Conservation (phyloP, 2,329 filamentous ascomycete genomes). For the Pseudocercospora eumusae region DNA sequence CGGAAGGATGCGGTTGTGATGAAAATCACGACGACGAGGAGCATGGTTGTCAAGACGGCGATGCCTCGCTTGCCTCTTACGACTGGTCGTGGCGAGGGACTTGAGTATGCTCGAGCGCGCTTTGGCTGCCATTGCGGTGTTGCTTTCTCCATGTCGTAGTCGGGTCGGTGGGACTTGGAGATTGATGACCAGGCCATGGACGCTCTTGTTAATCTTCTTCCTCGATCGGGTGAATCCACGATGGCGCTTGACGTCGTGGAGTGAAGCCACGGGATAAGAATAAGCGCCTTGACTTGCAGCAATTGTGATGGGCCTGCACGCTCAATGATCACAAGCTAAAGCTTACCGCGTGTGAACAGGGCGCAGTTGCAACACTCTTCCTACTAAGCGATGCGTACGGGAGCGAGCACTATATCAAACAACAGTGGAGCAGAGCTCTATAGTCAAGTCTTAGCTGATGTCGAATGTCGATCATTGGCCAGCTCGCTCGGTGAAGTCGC, state of each 20-base stretch:
- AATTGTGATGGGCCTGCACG: neutral
- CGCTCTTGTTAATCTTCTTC: constrained; percentile 3
- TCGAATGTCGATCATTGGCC: constrained; percentile 2
- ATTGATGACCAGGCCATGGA: constrained; percentile 7
- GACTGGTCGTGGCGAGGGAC: neutral
- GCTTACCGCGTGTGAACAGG: constrained; percentile 9
- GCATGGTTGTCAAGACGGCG: constrained; percentile 13
- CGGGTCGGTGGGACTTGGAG: neutral
- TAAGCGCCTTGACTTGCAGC: constrained; percentile 1
- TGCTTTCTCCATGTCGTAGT: constrained; percentile 9
- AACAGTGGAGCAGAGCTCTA: constrained; percentile 5
- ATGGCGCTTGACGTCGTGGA: constrained; percentile 6
- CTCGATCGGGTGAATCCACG: constrained; percentile 10
- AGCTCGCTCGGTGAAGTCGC: constrained; percentile 10
- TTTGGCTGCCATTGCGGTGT: constrained; percentile 11
- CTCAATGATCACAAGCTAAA: constrained; percentile 5
- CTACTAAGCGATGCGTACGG: neutral
- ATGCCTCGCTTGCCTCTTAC: constrained; percentile 20
- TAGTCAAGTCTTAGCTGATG: constrained; percentile 1
- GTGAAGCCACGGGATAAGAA: neutral
- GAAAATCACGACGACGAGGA: constrained; percentile 19
- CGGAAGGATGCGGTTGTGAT: constrained; percentile 19
- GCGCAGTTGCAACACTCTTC: neutral
- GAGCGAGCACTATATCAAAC: constrained; percentile 10
- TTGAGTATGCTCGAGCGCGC: neutral